These are phyloP conservation scores for Solanum stenotomum DNA, from an alignment of 257 asterid species.

Conservation along the genomic window DNA sequence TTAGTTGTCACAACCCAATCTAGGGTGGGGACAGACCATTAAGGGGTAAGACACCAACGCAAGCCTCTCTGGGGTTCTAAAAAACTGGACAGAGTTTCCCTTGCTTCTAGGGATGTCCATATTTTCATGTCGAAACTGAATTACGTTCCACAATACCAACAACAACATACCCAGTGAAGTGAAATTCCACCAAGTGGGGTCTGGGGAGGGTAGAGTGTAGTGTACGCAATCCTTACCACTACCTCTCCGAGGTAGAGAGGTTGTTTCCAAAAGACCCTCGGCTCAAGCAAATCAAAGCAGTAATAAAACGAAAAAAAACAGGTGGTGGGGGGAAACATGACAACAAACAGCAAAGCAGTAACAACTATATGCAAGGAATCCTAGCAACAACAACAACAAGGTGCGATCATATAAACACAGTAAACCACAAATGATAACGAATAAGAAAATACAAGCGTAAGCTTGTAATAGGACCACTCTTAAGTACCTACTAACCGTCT, in stretches of 20 bases:
- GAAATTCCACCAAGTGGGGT: not conserved
- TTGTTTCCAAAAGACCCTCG: not conserved
- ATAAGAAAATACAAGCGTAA: not conserved
- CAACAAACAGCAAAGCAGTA: not conserved
- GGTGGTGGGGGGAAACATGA: not conserved
- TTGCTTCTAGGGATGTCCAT: not conserved
- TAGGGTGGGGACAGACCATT: not conserved
- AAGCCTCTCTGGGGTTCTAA: not conserved
- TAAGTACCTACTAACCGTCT: not conserved
- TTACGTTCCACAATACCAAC: not conserved
- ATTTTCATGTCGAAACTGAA: not conserved
- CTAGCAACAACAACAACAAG: not conserved
- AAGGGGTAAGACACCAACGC: not conserved
- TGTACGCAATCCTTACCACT: not conserved
- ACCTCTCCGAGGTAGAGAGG: not conserved
- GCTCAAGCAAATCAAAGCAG: not conserved
- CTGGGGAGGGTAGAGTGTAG: not conserved
- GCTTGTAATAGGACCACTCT: not conserved
- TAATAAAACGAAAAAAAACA: no score
- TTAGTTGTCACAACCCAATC: not conserved
- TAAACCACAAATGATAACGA: not conserved
- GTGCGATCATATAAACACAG: not conserved
- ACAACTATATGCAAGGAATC: not conserved
- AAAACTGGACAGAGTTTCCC: not conserved
- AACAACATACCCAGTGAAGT: not conserved